A percentile compares a stretch with the other conserved stretches of the same genome.
Conservation (phyloP, 108 stramenopile genomes). For the Cyclotella atomus region DNA sequence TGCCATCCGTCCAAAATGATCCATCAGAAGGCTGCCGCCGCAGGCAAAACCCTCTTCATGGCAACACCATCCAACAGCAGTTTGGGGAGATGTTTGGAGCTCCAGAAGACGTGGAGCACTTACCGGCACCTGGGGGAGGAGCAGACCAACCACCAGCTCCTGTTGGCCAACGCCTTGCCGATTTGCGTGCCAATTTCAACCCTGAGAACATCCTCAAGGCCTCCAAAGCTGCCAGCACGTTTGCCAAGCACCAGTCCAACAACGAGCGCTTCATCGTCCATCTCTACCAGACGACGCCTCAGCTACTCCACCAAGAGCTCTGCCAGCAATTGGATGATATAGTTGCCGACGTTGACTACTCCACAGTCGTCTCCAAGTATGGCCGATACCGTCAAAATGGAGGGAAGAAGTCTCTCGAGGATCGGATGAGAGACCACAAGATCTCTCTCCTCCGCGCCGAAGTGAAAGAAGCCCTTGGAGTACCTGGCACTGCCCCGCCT, state of each 20-base stretch:
- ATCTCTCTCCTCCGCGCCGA: background rate
- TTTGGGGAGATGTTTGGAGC: too few species aligned
- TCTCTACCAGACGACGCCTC: background rate
- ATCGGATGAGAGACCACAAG: background rate
- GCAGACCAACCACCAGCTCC: too few species aligned
- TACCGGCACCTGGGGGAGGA: too few species aligned
- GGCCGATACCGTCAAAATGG: background rate
- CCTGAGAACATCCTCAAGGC: background rate
- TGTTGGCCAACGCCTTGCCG: too few species aligned
- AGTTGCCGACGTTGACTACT: constrained; percentile 8
- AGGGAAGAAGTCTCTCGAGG: background rate
- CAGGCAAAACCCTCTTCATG: too few species aligned
- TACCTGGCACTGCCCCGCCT: background rate
- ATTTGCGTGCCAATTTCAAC: too few species aligned
- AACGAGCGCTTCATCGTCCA: background rate
- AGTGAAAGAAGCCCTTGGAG: background rate
- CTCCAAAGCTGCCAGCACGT: background rate
- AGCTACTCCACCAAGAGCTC: background rate
- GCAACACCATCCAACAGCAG: too few species aligned
- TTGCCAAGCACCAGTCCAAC: background rate
- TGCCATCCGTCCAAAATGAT: too few species aligned
- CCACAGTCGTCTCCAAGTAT: background rate
- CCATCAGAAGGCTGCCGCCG: too few species aligned
- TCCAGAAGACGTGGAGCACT: too few species aligned
- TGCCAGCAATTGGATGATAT: background rate